A percentile compares a stretch with the other conserved stretches of the same genome.
Conservation (phyloP, 108 stramenopile genomes). For the Schizochytrium sp. region DNA sequence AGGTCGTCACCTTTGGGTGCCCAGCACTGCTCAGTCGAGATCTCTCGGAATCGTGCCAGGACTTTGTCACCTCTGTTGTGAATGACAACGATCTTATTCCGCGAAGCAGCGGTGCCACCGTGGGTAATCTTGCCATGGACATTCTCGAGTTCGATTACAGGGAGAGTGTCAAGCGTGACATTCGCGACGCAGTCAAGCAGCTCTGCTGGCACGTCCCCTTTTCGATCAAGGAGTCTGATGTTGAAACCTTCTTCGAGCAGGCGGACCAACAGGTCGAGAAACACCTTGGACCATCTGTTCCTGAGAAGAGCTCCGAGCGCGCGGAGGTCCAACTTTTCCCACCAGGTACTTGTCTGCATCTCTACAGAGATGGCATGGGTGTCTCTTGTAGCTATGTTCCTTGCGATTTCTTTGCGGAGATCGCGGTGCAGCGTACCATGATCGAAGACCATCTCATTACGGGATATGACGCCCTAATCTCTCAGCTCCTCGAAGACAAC, state of each 20-base stretch:
- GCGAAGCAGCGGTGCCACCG: conserved; percentile 43
- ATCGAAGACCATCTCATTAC: conserved; percentile 63
- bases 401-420: background rate
- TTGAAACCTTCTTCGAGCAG: background rate
- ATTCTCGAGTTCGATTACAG: conserved; percentile 54
- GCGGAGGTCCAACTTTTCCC: conserved; percentile 41
- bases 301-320: background rate
- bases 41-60: conserved; percentile 48
- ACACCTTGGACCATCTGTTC: background rate
- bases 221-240: background rate
- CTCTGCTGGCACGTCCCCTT: conserved; percentile 26
- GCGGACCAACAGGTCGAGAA: conserved; percentile 21
- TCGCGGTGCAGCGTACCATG: conserved; percentile 66
- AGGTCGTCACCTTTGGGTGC: conserved; percentile 66
- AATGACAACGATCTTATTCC: conserved; percentile 64
- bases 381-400: conserved; percentile 59
- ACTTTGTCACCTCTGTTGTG: conserved; percentile 61
- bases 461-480: conserved; percentile 58
- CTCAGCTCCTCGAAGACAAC: conserved; percentile 56
- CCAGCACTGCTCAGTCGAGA: conserved; percentile 57
- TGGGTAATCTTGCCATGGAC: conserved; percentile 55
- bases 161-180: conserved; percentile 46
- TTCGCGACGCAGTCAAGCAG: conserved; percentile 50
- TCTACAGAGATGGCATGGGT: conserved; percentile 66
- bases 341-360: conserved; percentile 65